phyloP scores from a whole-genome alignment of 148 eudicot genomes.

The Silene conica region DNA sequence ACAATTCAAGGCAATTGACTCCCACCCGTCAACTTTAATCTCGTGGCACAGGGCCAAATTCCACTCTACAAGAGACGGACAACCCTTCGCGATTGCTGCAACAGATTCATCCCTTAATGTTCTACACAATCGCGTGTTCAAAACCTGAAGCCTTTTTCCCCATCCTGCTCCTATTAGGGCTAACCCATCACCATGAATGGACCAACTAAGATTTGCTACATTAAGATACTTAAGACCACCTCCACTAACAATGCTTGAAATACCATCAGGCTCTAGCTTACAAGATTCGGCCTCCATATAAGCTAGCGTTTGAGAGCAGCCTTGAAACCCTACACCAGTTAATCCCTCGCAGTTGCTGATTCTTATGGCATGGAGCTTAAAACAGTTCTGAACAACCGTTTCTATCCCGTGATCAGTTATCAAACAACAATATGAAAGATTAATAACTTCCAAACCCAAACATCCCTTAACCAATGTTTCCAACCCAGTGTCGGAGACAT shows the following conservation, averaged over 20 bases:
- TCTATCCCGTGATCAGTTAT: constrained; percentile 52
- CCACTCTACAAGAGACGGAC: constrained; percentile 64
- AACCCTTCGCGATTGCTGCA: constrained; percentile 46
- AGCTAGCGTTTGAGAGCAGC: constrained; percentile 37
- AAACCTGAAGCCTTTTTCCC: constrained; percentile 38
- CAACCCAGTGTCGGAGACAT: constrained; percentile 47
- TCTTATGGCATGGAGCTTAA: constrained; percentile 38
- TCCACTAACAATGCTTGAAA: constrained; percentile 35
- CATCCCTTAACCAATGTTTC: constrained; percentile 48
- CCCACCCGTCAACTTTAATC: constrained; percentile 48
- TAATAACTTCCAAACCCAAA: constrained; percentile 40
- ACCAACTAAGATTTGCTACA: constrained; percentile 31
- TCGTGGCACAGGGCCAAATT: constrained; percentile 58
- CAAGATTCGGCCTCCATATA: constrained; percentile 69
- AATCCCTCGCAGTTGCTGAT: constrained; percentile 37
- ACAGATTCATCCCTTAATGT: constrained; percentile 40
- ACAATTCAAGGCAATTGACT: constrained; percentile 51
- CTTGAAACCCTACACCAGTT: constrained; percentile 52
- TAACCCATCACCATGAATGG: constrained; percentile 36
- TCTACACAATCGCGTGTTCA: constrained; percentile 54
- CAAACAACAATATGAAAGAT: constrained; percentile 41
- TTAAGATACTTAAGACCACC: constrained; percentile 39
- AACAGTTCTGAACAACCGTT: constrained; percentile 39
- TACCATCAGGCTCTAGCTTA: constrained; percentile 46
- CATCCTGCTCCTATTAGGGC: constrained; percentile 41